Conservation (phyloP, 1,139 yeast genomes). For the Spencermartinsiella ligniputridi region DNA sequence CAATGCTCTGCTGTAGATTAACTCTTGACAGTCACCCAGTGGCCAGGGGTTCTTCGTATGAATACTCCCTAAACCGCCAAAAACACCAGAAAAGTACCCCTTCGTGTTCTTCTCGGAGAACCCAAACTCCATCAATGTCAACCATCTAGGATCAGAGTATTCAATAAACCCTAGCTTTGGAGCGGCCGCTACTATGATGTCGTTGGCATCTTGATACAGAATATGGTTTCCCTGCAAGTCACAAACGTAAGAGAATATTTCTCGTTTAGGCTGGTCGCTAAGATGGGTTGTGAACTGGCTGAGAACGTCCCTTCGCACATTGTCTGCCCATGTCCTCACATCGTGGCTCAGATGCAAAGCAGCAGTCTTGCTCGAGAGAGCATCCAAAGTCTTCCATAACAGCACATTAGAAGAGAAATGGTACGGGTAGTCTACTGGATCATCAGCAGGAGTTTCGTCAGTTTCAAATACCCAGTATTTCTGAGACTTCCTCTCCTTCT, state of each 20-base stretch:
- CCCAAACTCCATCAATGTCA: slow-evolving; percentile 7
- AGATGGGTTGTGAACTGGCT: slow-evolving; percentile 5
- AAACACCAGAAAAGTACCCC: slow-evolving; percentile 6
- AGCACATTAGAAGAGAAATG: slow-evolving; percentile 10
- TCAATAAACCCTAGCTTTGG: slow-evolving; percentile 4
- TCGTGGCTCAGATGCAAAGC: not conserved
- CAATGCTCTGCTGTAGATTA: slow-evolving; percentile 4
- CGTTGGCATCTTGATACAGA: slow-evolving; percentile 8
- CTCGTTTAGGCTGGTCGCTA: not conserved
- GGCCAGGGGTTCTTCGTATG: slow-evolving; percentile 11
- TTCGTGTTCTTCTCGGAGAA: slow-evolving; percentile 3
- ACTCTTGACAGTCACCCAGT: slow-evolving; percentile 8
- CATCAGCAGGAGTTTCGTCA: slow-evolving; percentile 8
- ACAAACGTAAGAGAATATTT: slow-evolving; percentile 8
- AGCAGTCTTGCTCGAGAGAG: not conserved
- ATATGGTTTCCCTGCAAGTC: slow-evolving; percentile 7
- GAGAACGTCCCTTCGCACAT: slow-evolving; percentile 2
- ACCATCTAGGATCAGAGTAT: slow-evolving; percentile 5
- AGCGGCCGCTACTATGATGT: slow-evolving; percentile 3
- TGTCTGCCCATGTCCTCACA: slow-evolving; percentile 1
- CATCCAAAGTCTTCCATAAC: slow-evolving; percentile 4
- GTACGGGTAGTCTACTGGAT: slow-evolving; percentile 8
- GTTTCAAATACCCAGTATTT: slow-evolving; percentile 8
- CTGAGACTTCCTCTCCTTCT: slow-evolving; percentile 1
- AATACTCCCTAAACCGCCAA: slow-evolving; percentile 8